Evolutionary conservation across 768 basidiomycete species (phyloP), one percentile per base, ranked within the genome.

Genomic region (Agrocybe praecox): DNA sequence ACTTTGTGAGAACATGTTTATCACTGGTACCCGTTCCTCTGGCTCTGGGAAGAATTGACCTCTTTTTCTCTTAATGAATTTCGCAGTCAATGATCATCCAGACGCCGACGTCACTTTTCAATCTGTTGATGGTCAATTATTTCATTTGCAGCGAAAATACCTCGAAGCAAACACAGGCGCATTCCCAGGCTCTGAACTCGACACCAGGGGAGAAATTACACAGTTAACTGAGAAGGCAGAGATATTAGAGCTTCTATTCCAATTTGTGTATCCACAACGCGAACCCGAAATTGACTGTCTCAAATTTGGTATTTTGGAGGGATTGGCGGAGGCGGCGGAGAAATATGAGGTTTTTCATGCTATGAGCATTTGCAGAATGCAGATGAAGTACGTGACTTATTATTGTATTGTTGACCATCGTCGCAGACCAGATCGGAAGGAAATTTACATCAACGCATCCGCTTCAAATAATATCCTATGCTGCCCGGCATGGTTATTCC

Each of bases 21-120:
- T 21, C 2, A 14, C n/a, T 26, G 32, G 33, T 22, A 2, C 10
- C 4, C 26, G 26, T 5, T 29, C 4, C 26, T 29, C 26, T 9
- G 4, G 26, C 26, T 29, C 26, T 9, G 4, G 26, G 26, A 29
- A 9, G 4, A 29, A 29, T 9, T 29, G 26, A 29, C 26, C 9
- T 29, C 4, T 4, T 9, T 29, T 29, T 29, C 26, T 29, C 26
- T 29, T 29, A n/a, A n/a, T n/a, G n/a, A n/a, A 14, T 12, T 29
- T 42, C 33, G 21, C 52, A 73, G 70, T 72, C 59, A 59, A 62
- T 24, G 60, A 61, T 14, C 48, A 61, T 14, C 48, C 62, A 24
- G 65, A 71, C 18, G 65, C 69, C 0, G 72, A 74, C 50, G 57
- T 74, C n/a, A 60, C 62, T 8, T 65, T 74, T 47, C 52, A 62